Evolutionary conservation across 345 rosid genomes (phyloP).

Genomic region (Arabidopsis arenosa): DNA sequence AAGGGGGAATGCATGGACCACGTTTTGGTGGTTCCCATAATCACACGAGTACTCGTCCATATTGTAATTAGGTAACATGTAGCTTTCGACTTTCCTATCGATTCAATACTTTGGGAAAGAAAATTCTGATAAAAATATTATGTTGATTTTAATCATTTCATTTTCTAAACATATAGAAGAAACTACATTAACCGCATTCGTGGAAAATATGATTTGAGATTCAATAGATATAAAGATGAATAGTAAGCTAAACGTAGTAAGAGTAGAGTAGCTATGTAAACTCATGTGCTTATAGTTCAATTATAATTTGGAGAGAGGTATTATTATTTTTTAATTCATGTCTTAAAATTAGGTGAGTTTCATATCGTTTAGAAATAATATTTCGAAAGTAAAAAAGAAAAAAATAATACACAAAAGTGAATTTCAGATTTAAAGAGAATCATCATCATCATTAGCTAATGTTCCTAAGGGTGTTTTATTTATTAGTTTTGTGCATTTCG

Average conservation of each 20-base stretch:
- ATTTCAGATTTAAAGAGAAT: constrained; percentile 5
- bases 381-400: not conserved
- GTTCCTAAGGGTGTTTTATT: constrained; percentile 8
- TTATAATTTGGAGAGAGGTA: too few species aligned
- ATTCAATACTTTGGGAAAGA: constrained; percentile 37
- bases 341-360: constrained; percentile 15
- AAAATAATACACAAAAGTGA: constrained; percentile 6
- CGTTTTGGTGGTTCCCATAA: constrained; percentile 47
- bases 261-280: too few species aligned
- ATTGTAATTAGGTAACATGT: constrained; percentile 41
- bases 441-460: constrained; percentile 35
- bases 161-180: not conserved
- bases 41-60: constrained; percentile 43
- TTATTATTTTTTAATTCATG: not conserved
- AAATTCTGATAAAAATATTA: constrained; percentile 12
- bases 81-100: constrained; percentile 42
- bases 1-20: constrained; percentile 43
- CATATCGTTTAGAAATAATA: not conserved
- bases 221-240: too few species aligned
- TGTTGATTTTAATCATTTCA: constrained; percentile 17
- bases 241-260: not conserved
- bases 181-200: not conserved
- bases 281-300: not conserved
- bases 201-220: not conserved
- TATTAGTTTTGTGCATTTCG: not conserved